Evolutionary conservation across 805 yeast genomes (phyloP).

Genomic region (Kodamaea restingae): DNA sequence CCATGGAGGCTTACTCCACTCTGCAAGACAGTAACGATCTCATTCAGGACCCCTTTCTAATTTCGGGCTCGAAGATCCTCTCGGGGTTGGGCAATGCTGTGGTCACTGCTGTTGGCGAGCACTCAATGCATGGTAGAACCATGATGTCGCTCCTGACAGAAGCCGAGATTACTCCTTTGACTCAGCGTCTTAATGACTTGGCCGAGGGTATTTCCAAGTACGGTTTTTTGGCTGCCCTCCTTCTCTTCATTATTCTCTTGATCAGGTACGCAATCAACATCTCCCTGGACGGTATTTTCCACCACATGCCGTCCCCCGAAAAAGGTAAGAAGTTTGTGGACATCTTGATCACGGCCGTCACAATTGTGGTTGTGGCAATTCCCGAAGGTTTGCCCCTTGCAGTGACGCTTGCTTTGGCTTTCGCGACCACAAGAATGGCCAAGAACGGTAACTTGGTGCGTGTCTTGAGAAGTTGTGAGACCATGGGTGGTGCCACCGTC

Average conservation of each 20-base stretch:
- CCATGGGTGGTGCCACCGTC: conserved; percentile 98
- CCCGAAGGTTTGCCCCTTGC: conserved; percentile 99
- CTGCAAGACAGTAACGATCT: conserved; percentile 35
- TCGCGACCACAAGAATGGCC: conserved; percentile 98
- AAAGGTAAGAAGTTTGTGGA: conserved; percentile 84
- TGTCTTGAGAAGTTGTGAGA: conserved; percentile 89
- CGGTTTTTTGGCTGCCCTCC: conserved; percentile 79
- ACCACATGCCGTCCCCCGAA: conserved; percentile 52
- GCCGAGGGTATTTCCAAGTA: conserved; percentile 95
- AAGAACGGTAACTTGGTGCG: conserved; percentile 95
- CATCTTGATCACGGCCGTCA: conserved; percentile 84
- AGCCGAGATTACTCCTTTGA: conserved; percentile 84
- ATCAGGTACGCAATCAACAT: conserved; percentile 66
- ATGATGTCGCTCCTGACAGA: conserved; percentile 76
- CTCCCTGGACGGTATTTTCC: conserved; percentile 46
- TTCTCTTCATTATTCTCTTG: conserved; percentile 78
- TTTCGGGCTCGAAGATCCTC: conserved; percentile 85
- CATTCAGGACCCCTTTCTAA: conserved; percentile 73
- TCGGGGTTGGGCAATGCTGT: conserved; percentile 84
- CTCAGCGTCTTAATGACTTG: conserved; percentile 69
- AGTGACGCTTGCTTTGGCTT: conserved; percentile 92
- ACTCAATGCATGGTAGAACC: conserved; percentile 90
- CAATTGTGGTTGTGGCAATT: conserved; percentile 96
- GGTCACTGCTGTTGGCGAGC: conserved; percentile 84
- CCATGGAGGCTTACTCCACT: conserved; percentile 29